Percentiles rank a stretch among this genome's conserved stretches.
phyloP scores from a whole-genome alignment of 306 rosid genomes.

The Inga oerstediana region DNA sequence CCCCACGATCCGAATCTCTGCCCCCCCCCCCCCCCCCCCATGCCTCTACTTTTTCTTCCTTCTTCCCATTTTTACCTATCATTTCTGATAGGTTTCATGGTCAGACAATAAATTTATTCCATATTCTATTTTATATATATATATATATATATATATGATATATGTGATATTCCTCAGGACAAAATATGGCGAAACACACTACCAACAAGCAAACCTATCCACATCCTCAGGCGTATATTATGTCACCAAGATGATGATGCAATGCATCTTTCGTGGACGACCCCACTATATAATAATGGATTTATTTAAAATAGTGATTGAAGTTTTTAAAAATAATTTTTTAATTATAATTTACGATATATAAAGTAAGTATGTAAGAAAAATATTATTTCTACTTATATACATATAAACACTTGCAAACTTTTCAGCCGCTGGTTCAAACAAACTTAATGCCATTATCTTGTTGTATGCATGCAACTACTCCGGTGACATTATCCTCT shows the following conservation, averaged over 20 bases:
- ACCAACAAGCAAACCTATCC: not conserved
- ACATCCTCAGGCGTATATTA: not conserved
- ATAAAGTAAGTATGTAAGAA: too few relatives aligned
- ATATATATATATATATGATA: not conserved
- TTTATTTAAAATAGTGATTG: too few relatives aligned
- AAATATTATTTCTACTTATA: too few relatives aligned
- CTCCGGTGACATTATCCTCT: not conserved
- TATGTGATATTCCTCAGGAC: not conserved
- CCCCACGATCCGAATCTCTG: conserved; percentile 52
- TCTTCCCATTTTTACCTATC: not conserved
- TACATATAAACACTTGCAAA: too few relatives aligned
- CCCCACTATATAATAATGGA: not conserved
- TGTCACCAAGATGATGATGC: not conserved
- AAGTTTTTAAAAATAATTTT: too few relatives aligned
- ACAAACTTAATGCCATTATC: not conserved
- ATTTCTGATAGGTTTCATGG: not conserved
- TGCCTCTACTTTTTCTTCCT: not conserved
- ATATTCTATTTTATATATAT: too few relatives aligned
- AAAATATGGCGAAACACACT: not conserved
- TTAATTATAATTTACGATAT: too few relatives aligned
- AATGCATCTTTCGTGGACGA: not conserved
- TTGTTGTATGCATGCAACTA: not conserved
- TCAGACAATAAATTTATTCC: not conserved
- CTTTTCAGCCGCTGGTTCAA: too few relatives aligned
- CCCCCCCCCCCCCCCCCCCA: conserved; percentile 4